Base-by-base conservation (phyloP, 768 basidiomycete species). In the Suillus spraguei region DNA sequence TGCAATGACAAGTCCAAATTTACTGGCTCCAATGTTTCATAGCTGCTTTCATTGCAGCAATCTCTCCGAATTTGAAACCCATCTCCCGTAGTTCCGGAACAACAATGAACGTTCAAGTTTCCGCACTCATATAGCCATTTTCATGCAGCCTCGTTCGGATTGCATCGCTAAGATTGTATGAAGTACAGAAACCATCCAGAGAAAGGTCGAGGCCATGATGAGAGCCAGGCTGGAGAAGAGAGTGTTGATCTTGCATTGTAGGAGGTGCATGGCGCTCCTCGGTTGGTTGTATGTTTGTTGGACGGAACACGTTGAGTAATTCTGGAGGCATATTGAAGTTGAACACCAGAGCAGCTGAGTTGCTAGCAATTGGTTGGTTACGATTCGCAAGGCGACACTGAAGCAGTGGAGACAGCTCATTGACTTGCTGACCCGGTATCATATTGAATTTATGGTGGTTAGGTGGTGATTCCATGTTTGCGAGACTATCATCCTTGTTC, bases 41-140 rank as follows among this genome's bases (percentile, higher is more conserved):
- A 3, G 14, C 38, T 8, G 13, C 58, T 41, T 59, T 59, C 58
- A 59, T 42, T 14, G 58, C 58, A 5, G 58, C 58, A 20, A 42
- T 59, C 39, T 59, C 39, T 3, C 39, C 35, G 17, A 41, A 44
- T 36, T 59, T 59, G 58, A 59, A 59, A 28, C 58, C 39, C 39
- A 59, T 42, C 39, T 59, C 58, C 6, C 33, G 5, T 3, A 59
- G 58, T 13, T 59, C 58, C 5, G 39, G 38, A 41, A 24, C 20
- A 4, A 41, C 14, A n/a, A 59, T 59, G 38, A 42, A 59, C 22
- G 35, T n/a, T n/a, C n/a, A n/a, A n/a, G n/a, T n/a, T n/a, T 28
- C 28, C 3, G 58, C 28, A 50, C 49, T 17, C 7, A 7, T 50
- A 28, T 50, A 50, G 11, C 49, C 49, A 9, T 50, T 50, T 28